These are phyloP conservation scores for Serendipita sp. DNA, from an alignment of 768 basidiomycete genomes.

Conservation along the genomic window DNA sequence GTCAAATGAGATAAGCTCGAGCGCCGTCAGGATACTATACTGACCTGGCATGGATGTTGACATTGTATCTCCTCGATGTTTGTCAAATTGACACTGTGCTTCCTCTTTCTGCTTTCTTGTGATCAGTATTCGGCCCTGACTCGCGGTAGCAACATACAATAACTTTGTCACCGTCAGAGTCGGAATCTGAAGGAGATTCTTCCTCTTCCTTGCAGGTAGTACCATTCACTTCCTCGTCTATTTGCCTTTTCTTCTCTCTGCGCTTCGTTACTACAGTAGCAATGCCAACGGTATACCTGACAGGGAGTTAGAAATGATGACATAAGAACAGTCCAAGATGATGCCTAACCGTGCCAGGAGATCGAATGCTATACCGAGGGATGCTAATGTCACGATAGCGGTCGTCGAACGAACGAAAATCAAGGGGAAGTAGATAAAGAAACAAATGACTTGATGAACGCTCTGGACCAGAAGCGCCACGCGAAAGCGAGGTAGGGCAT, in stretches of 20 bases:
- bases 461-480: neutral
- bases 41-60: neutral
- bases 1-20: neutral
- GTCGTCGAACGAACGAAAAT: neutral
- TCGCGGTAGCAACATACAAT: too few relatives aligned
- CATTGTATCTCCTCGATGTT: neutral
- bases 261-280: neutral
- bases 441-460: neutral
- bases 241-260: neutral
- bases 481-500: neutral
- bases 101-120: too few relatives aligned
- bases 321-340: too few relatives aligned
- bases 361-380: neutral
- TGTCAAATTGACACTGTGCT: neutral
- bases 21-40: neutral
- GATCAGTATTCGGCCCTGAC: too few relatives aligned
- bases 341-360: neutral
- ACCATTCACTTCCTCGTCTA: neutral
- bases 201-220: neutral
- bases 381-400: neutral
- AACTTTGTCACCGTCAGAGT: too few relatives aligned
- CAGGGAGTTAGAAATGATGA: neutral
- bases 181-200: neutral
- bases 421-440: neutral
- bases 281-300: neutral